Evolutionary conservation across 169 alveolate genomes (phyloP), one percentile per base, ranked within the genome.

Genomic region (Eimeria falciformis): DNA sequence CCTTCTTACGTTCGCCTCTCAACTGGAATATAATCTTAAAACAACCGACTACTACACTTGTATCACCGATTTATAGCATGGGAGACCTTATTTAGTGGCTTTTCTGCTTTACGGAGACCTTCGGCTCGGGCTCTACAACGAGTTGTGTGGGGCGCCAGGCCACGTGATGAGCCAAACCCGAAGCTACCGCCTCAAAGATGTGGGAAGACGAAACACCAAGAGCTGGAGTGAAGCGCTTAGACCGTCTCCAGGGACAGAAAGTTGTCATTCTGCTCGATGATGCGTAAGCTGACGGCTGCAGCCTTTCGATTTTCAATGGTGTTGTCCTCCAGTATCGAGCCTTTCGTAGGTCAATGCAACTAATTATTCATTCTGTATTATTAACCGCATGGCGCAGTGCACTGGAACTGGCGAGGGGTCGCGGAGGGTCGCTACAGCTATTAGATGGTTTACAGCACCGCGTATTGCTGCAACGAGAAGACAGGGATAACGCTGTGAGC

Each of bases 181-280:
- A 33, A 33, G 40, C 40, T 2, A 1, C 40, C 40, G 40, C 40
- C 40, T 33, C 65, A n/a, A n/a, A 62, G 5, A 79, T 79, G 88
- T 53, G 47, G 47, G 88, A 79, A 12, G 50, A 50, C 40, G 73
- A 12, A 27, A 71, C 55, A 29, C 88, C 88, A 6, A 50, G 88
- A 55, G 88, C 88, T 6, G 88, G 55, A 79, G 88, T 53, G 37
- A 79, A 79, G 86, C 85, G 92, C 12, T 84, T 66, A 43, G 75
- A 75, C 6, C 85, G 92, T 6, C 92, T 86, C 66, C 71, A 56
- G 46, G 92, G 92, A 3, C 85, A 46, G n/a, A 68, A 69, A 37
- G 92, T 86, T 45, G 77, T 86, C 65, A 85, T 86, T 21, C 43
- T 86, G 82, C 86, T 86, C 27, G 92, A 86, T 40, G 86, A 75